Evolutionary conservation across 106 monocot species (phyloP).

Genomic region (Platanthera guangdongensis): DNA sequence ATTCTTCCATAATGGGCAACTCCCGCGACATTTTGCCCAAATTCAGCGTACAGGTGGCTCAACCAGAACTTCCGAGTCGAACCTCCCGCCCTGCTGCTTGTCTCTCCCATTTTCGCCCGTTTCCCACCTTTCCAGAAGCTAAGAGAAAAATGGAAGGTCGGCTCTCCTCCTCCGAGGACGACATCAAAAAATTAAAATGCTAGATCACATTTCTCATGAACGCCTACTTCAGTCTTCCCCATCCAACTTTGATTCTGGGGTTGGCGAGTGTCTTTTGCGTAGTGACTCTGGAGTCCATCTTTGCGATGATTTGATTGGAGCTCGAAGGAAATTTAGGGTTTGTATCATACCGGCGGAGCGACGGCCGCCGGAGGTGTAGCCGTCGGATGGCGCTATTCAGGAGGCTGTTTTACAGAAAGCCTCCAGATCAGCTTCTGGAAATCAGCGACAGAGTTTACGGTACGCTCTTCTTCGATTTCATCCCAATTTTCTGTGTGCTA

Average conservation of each 20-base stretch:
- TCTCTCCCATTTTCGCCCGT: not conserved
- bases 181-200: not conserved
- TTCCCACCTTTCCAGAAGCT: not conserved
- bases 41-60: not conserved
- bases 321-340: slow-evolving; percentile 7
- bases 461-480: slow-evolving; percentile 11
- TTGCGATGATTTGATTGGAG: slow-evolving; percentile 5
- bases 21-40: no score
- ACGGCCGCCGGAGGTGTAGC: slow-evolving; percentile 40
- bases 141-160: not conserved
- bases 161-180: not conserved
- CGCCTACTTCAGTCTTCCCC: not conserved
- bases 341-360: not conserved
- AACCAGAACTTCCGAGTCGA: not conserved
- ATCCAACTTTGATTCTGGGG: not conserved
- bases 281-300: not conserved
- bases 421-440: slow-evolving; percentile 92
- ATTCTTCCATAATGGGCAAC: no score
- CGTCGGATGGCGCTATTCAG: slow-evolving; percentile 89
- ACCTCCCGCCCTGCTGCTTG: not conserved
- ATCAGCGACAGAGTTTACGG: slow-evolving; percentile 88
- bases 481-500: not conserved
- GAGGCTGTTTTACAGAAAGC: slow-evolving; percentile 90
- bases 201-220: not conserved
- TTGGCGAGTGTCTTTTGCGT: not conserved